A percentile compares a stretch with the other conserved stretches of the same genome.
Evolutionary conservation across 148 eudicot genomes (phyloP).

Genomic region (Silene conica): DNA sequence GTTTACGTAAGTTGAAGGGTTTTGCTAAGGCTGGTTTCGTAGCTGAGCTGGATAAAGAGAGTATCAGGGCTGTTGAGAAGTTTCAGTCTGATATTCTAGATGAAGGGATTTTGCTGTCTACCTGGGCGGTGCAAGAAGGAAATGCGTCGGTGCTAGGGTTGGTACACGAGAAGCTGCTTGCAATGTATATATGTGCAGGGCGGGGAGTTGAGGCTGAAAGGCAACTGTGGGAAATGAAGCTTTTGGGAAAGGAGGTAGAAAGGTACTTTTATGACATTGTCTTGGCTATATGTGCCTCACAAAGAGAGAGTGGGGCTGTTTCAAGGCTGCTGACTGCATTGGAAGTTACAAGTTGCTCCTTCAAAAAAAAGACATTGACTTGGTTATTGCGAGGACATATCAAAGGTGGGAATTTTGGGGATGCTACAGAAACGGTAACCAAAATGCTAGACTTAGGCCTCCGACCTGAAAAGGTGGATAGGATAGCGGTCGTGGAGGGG

Average conservation of each 20-base stretch:
- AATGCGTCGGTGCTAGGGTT: constrained; percentile 43
- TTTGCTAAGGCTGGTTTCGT: constrained; percentile 53
- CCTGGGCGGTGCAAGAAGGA: constrained; percentile 61
- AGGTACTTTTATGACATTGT: constrained; percentile 75
- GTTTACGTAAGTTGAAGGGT: constrained; percentile 62
- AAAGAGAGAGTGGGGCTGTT: constrained; percentile 43
- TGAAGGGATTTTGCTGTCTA: constrained; percentile 57
- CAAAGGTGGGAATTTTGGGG: constrained; percentile 65
- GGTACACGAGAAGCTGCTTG: constrained; percentile 76
- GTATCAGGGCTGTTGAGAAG: constrained; percentile 44
- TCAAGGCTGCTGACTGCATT: constrained; percentile 58
- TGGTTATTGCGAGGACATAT: constrained; percentile 87
- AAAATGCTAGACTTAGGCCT: constrained; percentile 73
- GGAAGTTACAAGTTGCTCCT: constrained; percentile 50
- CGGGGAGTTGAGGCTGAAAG: constrained; percentile 72
- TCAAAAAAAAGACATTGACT: constrained; percentile 61
- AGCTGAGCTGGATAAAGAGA: constrained; percentile 49
- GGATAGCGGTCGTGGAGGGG: constrained; percentile 75
- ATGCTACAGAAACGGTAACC: constrained; percentile 62
- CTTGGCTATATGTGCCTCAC: constrained; percentile 82
- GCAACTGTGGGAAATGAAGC: constrained; percentile 82
- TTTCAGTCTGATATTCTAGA: constrained; percentile 59
- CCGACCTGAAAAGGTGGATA: constrained; percentile 57
- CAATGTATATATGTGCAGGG: constrained; percentile 85
- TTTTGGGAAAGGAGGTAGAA: constrained; percentile 52